A percentile compares a stretch with the other conserved stretches of the same genome.
phyloP scores from a whole-genome alignment of 2,329 filamentous ascomycete genomes.

The Didymella sp. region DNA sequence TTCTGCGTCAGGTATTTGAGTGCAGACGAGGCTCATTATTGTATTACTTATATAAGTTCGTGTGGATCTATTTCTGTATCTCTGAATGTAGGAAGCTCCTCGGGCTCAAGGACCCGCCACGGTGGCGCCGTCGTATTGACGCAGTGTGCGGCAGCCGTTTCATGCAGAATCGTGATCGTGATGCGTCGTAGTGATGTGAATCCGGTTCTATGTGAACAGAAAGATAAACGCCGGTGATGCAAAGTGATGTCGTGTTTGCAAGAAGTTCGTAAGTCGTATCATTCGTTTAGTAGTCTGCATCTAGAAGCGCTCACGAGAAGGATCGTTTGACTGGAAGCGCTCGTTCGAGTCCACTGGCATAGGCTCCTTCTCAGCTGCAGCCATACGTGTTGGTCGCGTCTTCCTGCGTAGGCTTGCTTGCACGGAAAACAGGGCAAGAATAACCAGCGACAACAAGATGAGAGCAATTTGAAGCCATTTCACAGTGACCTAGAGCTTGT shows the following conservation, averaged over 20 bases:
- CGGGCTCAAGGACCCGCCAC: not conserved
- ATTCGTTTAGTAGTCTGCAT: not conserved
- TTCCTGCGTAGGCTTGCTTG: constrained; percentile 35
- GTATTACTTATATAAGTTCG: not conserved
- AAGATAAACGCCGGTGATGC: constrained; percentile 10
- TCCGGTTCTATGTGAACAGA: not conserved
- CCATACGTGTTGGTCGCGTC: constrained; percentile 20
- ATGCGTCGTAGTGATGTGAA: not conserved
- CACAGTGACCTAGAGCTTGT: constrained; percentile 27
- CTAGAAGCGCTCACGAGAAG: constrained; percentile 1
- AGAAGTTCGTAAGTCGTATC: constrained; percentile 9
- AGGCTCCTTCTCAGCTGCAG: constrained; percentile 10
- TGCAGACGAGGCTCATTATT: not conserved
- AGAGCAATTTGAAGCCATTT: constrained; percentile 43
- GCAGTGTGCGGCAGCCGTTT: not conserved
- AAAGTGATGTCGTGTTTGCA: not conserved
- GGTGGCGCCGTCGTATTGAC: not conserved
- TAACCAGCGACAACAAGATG: constrained; percentile 25
- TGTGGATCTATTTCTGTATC: not conserved
- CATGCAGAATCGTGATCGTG: not conserved
- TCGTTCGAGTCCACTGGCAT: constrained; percentile 11
- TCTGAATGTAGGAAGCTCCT: no score
- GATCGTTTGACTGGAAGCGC: constrained; percentile 4
- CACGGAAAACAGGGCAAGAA: constrained; percentile 32
- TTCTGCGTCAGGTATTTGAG: not conserved